Conservation (phyloP, 1,284 basidiomycete genomes). For the Cerrena zonata region DNA sequence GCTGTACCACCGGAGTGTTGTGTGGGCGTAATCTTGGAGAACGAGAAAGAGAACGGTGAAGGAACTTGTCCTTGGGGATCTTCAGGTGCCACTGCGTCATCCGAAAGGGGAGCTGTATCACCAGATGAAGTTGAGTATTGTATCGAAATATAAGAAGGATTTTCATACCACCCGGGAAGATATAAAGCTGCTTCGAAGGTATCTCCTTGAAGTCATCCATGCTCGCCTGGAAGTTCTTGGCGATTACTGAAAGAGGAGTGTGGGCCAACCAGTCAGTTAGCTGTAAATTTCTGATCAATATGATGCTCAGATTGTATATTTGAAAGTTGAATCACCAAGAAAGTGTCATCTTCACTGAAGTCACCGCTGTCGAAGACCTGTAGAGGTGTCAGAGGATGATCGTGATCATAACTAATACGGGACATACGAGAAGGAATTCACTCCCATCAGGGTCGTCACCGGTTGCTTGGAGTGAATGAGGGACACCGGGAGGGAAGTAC, state of each 20-base stretch:
- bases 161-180: conserved; percentile 54
- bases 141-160: not conserved
- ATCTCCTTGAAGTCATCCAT: conserved; percentile 52
- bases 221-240: conserved; percentile 63
- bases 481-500: conserved; percentile 69
- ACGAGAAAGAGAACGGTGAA: conserved; percentile 47
- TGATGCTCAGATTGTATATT: not conserved
- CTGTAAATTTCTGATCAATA: conserved; percentile 23
- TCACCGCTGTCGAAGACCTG: conserved; percentile 61
- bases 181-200: conserved; percentile 56
- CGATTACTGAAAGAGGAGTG: conserved; percentile 56
- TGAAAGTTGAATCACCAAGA: conserved; percentile 38
- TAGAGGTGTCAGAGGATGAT: not conserved
- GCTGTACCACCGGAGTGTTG: conserved; percentile 53
- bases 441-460: conserved; percentile 48
- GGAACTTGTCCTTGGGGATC: conserved; percentile 52
- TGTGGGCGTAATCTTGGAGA: conserved; percentile 50
- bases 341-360: conserved; percentile 66
- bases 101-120: conserved; percentile 28
- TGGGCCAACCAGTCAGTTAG: conserved; percentile 65
- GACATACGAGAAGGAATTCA: conserved; percentile 63
- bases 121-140: not conserved
- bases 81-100: conserved; percentile 34
- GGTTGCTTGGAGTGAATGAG: conserved; percentile 53
- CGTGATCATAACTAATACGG: not conserved